Percentiles rank a stretch among this genome's conserved stretches.
phyloP scores from a whole-genome alignment of 345 rosid genomes.

The Mercurialis annua region DNA sequence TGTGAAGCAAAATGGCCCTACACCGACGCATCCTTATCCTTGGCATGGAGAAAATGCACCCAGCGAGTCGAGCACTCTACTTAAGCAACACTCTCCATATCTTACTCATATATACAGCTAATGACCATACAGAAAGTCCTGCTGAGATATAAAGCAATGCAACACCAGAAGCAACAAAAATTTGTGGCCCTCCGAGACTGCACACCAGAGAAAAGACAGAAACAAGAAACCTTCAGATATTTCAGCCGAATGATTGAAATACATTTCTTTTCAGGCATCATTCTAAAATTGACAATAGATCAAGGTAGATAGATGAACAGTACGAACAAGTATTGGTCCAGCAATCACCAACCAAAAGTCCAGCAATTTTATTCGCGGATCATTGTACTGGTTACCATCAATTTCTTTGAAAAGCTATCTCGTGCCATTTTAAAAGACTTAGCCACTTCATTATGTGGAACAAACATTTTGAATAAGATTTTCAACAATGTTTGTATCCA shows the following conservation, averaged over 20 bases:
- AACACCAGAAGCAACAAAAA: slow-evolving; percentile 63
- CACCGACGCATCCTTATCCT: not conserved
- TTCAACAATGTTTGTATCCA: too few species aligned
- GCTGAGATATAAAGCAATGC: slow-evolving; percentile 86
- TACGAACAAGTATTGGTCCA: too few species aligned
- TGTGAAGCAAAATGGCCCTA: not conserved
- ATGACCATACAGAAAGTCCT: slow-evolving; percentile 87
- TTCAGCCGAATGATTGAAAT: not conserved
- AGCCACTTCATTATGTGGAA: too few species aligned
- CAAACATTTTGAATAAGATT: too few species aligned
- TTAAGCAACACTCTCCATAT: slow-evolving; percentile 70
- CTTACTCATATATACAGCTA: slow-evolving; percentile 80
- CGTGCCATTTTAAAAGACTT: too few species aligned
- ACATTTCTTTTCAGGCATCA: not conserved
- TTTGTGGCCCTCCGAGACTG: slow-evolving; percentile 55
- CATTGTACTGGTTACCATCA: too few species aligned
- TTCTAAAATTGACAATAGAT: not conserved
- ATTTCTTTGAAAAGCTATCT: too few species aligned
- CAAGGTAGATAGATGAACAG: not conserved
- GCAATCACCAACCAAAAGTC: too few species aligned
- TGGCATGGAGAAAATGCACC: not conserved
- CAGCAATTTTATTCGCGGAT: too few species aligned
- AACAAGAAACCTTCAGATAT: slow-evolving; percentile 1
- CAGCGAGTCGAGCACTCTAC: slow-evolving; percentile 34
- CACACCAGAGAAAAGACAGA: slow-evolving; percentile 11